Base-by-base conservation (phyloP, 2,329 filamentous ascomycete genomes). In the Fusarium staphyleae region DNA sequence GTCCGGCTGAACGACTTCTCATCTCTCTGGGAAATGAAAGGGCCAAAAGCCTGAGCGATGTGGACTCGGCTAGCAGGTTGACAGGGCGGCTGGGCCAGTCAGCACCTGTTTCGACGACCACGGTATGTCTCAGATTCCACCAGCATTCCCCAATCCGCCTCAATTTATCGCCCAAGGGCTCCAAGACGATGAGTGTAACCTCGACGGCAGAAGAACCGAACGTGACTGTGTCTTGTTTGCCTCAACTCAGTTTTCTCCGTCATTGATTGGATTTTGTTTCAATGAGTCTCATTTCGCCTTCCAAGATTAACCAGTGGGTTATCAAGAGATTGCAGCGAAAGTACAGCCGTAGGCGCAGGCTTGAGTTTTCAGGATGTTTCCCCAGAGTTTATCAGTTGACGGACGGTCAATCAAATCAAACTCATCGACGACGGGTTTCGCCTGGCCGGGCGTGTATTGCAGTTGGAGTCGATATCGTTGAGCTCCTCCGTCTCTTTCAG, bases 121-220 rank as follows among this genome's bases (percentile, higher is more conserved):
- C 65, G 66, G 55, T 33, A 2, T 45, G 66, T 68, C 57, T 68
- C 66, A 68, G 53, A 57, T 54, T 59, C 56, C 43, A 66, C 66
- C 57, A 66, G 66, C 66, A 68, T 68, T 68, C 66, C 66, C 66
- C 66, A 68, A 52, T 45, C 56, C 61, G 48, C 51, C 37, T 56
- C 50, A 41, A 51, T 28, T 26, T n/a, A n/a, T 10, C 48, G 39
- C 45, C 43, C 48, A 40, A 32, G 13, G 16, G 39, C 19, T 26
- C 30, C 16, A 48, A 57, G 51, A 33, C 29, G 37, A 46, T 29
- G 26, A 66, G 52, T 68, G 62, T 48, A 62, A 68, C 65, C 55
- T 55, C 43, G 49, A 62, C 65, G 65, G 63, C 65, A 55, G 52
- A 49, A 29, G 18, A 39, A 14, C 29, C 35, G 41, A 44, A 46